Conservation (phyloP, 2,329 filamentous ascomycete genomes). For the Penicillium frequentans region DNA sequence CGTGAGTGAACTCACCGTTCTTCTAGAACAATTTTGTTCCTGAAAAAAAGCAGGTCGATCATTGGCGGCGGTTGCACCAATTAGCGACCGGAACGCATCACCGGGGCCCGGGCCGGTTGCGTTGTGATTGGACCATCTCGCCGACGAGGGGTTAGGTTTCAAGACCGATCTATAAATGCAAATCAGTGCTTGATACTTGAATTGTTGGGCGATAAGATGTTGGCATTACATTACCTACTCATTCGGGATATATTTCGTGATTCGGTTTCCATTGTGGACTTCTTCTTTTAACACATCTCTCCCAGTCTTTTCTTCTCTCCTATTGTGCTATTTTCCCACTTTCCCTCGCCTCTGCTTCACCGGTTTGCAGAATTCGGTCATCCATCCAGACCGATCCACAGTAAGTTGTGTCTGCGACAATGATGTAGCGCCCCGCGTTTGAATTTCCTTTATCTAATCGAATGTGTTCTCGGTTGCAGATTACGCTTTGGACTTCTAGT, state of each 20-base stretch:
- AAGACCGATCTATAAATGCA: conserved; percentile 23
- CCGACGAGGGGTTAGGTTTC: conserved; percentile 16
- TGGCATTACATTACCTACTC: conserved; percentile 13
- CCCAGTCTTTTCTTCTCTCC: neutral
- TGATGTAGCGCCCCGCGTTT: conserved; percentile 21
- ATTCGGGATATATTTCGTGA: neutral
- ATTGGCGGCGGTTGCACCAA: conserved; percentile 12
- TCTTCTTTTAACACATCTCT: neutral
- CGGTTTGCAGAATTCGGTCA: conserved; percentile 3
- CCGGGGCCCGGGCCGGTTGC: conserved; percentile 23
- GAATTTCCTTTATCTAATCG: conserved; percentile 17
- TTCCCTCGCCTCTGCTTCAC: conserved; percentile 1
- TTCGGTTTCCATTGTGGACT: neutral
- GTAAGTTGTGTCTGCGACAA: conserved; percentile 15
- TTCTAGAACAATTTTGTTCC: conserved; percentile 21
- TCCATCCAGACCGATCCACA: conserved; percentile 13
- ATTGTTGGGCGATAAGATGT: conserved; percentile 20
- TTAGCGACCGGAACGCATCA: conserved; percentile 12
- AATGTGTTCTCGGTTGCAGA: neutral
- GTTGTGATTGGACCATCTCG: conserved; percentile 15
- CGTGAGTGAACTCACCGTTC: neutral
- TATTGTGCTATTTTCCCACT: neutral
- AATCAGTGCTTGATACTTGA: conserved; percentile 6
- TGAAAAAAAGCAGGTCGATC: conserved; percentile 20
- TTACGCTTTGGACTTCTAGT: neutral